Evolutionary conservation across 495 filamentous ascomycete species (phyloP), one percentile per base, ranked within the genome.

Genomic region (Podospora conica): DNA sequence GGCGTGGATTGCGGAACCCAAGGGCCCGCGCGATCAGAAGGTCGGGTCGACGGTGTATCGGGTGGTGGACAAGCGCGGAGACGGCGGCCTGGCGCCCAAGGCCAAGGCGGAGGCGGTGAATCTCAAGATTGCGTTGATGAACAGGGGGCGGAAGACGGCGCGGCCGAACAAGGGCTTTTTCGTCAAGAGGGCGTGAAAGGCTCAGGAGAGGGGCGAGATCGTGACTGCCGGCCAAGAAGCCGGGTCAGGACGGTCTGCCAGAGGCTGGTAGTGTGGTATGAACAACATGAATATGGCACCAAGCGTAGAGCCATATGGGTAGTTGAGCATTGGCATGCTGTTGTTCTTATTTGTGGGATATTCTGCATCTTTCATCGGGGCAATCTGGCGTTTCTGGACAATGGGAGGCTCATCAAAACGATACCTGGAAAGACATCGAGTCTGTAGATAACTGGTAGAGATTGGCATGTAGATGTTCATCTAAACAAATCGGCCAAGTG

Each of bases 41-140:
- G 68, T 79, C 11, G 80, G 79, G 3, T 70, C 77, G 6, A 81
- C 80, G 9, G 73, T 78, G 60, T 83, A 79, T 58, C 65, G 80
- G 29, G 78, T 82, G 7, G 65, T 79, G 53, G 67, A 65, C 18
- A 68, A 73, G 20, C 63, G 68, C 11, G 69, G 67, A 9, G 74
- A 80, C 64, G 60, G 48, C 31, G 71, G 65, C 20, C 68, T 82
- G 53, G 77, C 81, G n/a, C 80, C 80, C 9, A 78, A 74, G 67
- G 62, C 69, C 31, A 71, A 72, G 60, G 78, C 73, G 66, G 60
- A 74, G 23, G 62, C 79, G 0, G 24, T 67, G 5, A 67, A 63
- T 25, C 53, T 74, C 9, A 80, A 75, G 69, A 74, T 79, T 64
- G 65, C 68, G 15, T 70, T 83, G 31, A 57, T 82, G 25, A 72